Conservation (phyloP, 2,329 filamentous ascomycete species). For the Monosporascus sp. region DNA sequence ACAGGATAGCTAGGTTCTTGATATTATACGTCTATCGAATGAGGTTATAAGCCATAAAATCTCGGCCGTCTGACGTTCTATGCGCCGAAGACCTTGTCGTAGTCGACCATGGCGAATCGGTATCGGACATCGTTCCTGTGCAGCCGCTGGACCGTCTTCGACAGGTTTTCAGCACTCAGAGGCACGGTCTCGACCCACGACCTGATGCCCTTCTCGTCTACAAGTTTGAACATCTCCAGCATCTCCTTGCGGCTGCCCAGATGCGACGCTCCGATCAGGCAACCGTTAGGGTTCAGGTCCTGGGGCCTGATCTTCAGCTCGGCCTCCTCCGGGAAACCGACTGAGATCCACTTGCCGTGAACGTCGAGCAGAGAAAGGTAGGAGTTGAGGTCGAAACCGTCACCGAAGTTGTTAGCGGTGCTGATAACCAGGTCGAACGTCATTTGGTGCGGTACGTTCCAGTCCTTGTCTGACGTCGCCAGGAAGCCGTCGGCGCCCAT, state of each 20-base stretch:
- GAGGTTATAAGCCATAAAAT: not conserved
- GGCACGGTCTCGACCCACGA: constrained; percentile 70
- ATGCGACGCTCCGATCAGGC: constrained; percentile 66
- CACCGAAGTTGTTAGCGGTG: constrained; percentile 63
- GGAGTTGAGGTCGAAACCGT: constrained; percentile 60
- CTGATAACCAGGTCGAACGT: constrained; percentile 74
- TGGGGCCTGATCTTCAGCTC: constrained; percentile 67
- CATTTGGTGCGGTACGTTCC: constrained; percentile 52
- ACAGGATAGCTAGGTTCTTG: not conserved
- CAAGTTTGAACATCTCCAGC: constrained; percentile 66
- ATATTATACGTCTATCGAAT: not conserved
- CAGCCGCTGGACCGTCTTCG: constrained; percentile 63
- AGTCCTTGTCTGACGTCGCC: constrained; percentile 51
- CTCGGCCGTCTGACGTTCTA: constrained; percentile 14
- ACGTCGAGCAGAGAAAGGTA: constrained; percentile 79
- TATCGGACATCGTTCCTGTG: constrained; percentile 68
- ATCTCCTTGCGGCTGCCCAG: constrained; percentile 66
- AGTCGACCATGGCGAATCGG: constrained; percentile 68
- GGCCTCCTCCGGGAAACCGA: constrained; percentile 73
- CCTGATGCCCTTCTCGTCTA: constrained; percentile 62
- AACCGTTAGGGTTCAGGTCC: constrained; percentile 70
- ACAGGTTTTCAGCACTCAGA: constrained; percentile 66
- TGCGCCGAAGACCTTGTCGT: constrained; percentile 61
- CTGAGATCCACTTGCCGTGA: constrained; percentile 73
- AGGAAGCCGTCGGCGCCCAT: constrained; percentile 59